Evolutionary conservation across 2,329 filamentous ascomycete species (phyloP), one percentile per base, ranked within the genome.

Genomic region (Sclerotiophoma versabilis): DNA sequence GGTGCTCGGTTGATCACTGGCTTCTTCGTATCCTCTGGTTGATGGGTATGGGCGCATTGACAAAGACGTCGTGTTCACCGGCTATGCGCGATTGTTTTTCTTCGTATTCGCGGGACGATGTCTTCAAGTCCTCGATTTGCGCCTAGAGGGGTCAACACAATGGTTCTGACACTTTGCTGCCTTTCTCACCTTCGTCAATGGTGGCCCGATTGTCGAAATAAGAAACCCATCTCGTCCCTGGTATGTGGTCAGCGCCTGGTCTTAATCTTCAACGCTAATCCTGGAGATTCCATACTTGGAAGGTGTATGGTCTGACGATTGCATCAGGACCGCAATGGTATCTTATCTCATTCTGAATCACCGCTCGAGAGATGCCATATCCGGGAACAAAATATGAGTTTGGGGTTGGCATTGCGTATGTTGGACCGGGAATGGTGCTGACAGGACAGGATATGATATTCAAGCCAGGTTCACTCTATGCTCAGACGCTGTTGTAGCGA

Each of bases 311-410:
- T 41, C 76, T 65, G 9, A 77, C 75, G 32, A 77, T 77, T 9
- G 76, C 73, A 59, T 76, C 75, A 20, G 76, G 75, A 6, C 76
- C 76, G 50, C 75, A 78, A 54, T 76, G 73, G 43, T 77, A 77
- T 26, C 75, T 73, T 32, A 78, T 78, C 46, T 78, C 74, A 46
- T 72, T 74, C 51, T 78, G 76, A 33, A 78, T 78, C 22, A 78
- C 75, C n/a, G 73, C 66, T 59, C 76, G 69, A 19, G 75, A 77
- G 56, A 78, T 77, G 38, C 75, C 76, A 53, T 69, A 77, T 26
- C 76, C 75, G 14, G 76, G 75, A 4, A 78, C 68, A 48, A 78
- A 78, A 60, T 78, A 78, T 36, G 70, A 76, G 54, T 77, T 76
- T 29, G 67, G 49, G 23, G 57, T 47, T 46, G 69, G 30, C 71